These are phyloP conservation scores for Marsdenia floribunda DNA, from an alignment of 257 asterid species.

Conservation along the genomic window DNA sequence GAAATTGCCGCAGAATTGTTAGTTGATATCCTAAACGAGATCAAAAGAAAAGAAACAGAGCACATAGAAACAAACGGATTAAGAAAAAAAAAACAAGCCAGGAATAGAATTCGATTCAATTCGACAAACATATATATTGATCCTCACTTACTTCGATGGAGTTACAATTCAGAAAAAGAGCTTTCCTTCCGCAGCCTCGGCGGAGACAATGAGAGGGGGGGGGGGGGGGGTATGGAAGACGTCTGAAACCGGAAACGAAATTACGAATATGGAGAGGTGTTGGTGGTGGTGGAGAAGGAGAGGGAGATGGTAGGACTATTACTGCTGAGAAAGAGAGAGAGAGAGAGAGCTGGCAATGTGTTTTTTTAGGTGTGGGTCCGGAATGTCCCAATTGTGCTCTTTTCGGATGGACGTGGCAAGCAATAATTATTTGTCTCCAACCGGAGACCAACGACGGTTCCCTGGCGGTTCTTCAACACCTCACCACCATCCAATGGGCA, in stretches of 20 bases:
- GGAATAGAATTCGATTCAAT: background rate
- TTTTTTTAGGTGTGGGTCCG: constrained; percentile 11
- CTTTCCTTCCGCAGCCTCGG: background rate
- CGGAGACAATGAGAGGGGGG: background rate
- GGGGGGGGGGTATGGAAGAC: too few relatives aligned
- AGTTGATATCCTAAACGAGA: background rate
- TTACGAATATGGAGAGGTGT: background rate
- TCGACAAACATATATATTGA: background rate
- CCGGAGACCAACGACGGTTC: background rate
- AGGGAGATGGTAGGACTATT: constrained; percentile 12
- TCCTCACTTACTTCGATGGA: constrained; percentile 2
- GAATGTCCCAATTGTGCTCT: background rate
- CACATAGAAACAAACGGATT: background rate
- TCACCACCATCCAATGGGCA: background rate
- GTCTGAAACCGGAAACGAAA: background rate
- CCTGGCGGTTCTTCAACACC: background rate
- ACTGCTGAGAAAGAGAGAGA: background rate
- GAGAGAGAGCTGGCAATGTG: constrained; percentile 1
- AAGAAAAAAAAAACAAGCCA: background rate
- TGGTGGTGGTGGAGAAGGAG: constrained; percentile 4
- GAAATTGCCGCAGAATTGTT: background rate
- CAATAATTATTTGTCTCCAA: constrained; percentile 20
- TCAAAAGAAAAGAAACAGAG: background rate
- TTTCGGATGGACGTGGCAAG: constrained; percentile 27
- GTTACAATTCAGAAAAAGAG: background rate